Base-by-base conservation (phyloP, 2,329 filamentous ascomycete species). In the Hypoxylon sp. region DNA sequence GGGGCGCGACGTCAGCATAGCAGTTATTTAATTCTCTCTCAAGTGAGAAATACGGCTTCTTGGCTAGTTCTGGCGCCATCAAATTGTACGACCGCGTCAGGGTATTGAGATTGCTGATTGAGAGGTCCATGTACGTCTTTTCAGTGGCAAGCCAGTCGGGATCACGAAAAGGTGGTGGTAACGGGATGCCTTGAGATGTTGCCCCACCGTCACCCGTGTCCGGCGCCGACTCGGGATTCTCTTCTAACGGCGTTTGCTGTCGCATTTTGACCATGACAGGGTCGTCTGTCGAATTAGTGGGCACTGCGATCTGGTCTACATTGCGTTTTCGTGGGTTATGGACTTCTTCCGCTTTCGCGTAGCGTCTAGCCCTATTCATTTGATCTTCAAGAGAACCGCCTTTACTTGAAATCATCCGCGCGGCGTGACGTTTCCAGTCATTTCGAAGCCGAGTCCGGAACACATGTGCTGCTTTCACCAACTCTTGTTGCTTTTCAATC, bases 401-500 rank as follows among this genome's bases (percentile, higher is more conserved):
- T 47, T 79, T 78, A 51, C 88, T 88, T 1, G 91, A 79, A 60
- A 97, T 95, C 62, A 86, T 81, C 38, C 90, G 77, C 1, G 90
- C 86, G 4, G 89, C 90, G 70, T 96, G 90, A 25, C 91, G 80
- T 67, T 83, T 86, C 93, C 93, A 97, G 62, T 96, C 91, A 29
- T 79, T 83, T 25, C 92, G 78, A 54, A 97, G 67, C n/a, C 90
- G 77, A 2, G 77, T 73, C 2, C 94, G 82, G 67, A 99, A 97
- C 1, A 79, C 78, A 8, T 78, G 80, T 1, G 86, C 81, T 0
- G 89, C 81, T 53, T 83, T 84, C 7, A 85, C 80, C 4, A 97
- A 75, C 64, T 97, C 91, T 68, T 97, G 93, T 70, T 99, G 94
- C 73, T 97, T 97, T 72, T 99, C 94, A 52, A 99, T 97, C 94